Evolutionary conservation across 495 filamentous ascomycete genomes (phyloP).

Genomic region (Penicillium ochrochloron): DNA sequence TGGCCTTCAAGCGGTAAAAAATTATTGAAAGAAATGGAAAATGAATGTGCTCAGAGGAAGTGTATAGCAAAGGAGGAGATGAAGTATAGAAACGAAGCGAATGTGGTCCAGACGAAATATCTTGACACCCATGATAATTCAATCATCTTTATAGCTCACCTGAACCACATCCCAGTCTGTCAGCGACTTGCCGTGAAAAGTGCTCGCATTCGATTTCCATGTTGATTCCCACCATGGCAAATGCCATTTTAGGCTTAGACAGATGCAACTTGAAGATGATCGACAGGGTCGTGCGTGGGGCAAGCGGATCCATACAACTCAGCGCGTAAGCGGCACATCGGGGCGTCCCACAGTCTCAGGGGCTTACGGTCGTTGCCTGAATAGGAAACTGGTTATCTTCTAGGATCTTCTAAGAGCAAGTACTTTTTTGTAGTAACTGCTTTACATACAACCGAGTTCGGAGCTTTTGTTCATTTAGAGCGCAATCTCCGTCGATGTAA

Average conservation of each 20-base stretch:
- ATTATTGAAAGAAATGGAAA: background rate
- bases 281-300: background rate
- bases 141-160: background rate
- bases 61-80: background rate
- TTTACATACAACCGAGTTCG: background rate
- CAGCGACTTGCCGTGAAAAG: background rate
- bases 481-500: background rate
- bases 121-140: background rate
- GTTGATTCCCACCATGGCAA: background rate
- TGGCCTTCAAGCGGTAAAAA: constrained; percentile 1
- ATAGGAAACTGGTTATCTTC: constrained; percentile 3
- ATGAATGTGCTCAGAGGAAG: background rate
- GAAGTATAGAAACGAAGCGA: background rate
- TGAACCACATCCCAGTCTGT: background rate
- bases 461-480: background rate
- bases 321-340: background rate
- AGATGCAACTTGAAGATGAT: background rate
- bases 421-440: no score
- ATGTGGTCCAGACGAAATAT: background rate
- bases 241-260: background rate
- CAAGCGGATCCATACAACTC: background rate
- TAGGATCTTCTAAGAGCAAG: background rate
- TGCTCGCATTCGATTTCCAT: background rate
- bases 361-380: background rate
- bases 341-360: background rate